phyloP scores from a whole-genome alignment of 176 grass and related monocot species.

The Musa schizocarpa region DNA sequence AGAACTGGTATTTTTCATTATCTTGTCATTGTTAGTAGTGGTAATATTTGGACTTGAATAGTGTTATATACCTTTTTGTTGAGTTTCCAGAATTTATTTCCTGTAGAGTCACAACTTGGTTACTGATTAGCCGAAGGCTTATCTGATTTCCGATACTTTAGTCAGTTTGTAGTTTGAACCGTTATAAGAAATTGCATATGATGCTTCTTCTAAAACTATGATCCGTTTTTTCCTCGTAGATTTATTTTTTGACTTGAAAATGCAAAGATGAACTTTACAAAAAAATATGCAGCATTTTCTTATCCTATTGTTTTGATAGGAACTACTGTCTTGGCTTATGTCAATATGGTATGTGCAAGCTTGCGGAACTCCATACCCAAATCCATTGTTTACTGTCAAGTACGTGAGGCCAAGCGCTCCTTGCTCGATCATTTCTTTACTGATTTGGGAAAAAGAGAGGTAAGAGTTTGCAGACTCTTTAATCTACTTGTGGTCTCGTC shows the following conservation, averaged over 20 bases:
- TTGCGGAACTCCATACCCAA: constrained; percentile 96
- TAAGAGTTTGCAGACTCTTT: constrained; percentile 8
- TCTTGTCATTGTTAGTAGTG: not conserved
- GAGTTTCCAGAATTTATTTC: too few species aligned
- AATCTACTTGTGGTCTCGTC: not conserved
- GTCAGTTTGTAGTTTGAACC: too few species aligned
- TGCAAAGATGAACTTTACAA: too few species aligned
- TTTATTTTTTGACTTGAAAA: too few species aligned
- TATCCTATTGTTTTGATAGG: constrained; percentile 35
- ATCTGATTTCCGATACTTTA: too few species aligned
- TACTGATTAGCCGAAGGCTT: too few species aligned
- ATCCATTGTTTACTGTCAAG: constrained; percentile 97
- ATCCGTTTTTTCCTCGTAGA: too few species aligned
- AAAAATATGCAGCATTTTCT: not conserved
- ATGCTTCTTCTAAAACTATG: too few species aligned
- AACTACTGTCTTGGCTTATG: constrained; percentile 83
- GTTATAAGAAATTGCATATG: too few species aligned
- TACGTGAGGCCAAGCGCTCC: constrained; percentile 88
- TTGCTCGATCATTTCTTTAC: constrained; percentile 99
- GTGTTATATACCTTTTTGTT: too few species aligned
- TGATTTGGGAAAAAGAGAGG: constrained; percentile 91
- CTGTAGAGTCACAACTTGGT: too few species aligned
- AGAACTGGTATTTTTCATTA: not conserved
- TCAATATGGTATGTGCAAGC: constrained; percentile 74
- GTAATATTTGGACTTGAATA: too few species aligned